These are phyloP conservation scores for Suillus luteus DNA, from an alignment of 768 basidiomycete genomes.

Conservation along the genomic window DNA sequence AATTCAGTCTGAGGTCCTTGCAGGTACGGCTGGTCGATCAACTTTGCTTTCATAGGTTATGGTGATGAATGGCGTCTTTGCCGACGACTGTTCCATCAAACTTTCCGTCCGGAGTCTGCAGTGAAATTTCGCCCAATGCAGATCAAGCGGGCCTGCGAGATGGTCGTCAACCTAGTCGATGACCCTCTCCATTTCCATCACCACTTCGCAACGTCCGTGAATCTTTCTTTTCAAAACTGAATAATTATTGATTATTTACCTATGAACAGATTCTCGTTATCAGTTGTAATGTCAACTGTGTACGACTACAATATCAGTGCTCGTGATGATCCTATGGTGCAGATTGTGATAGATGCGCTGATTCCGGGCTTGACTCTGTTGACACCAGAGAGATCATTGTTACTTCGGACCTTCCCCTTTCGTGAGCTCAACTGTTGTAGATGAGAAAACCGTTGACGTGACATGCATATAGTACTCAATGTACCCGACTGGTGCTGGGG, in stretches of 20 bases:
- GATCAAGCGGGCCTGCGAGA: conserved; percentile 22
- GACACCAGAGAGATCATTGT: conserved; percentile 8
- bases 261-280: conserved; percentile 11
- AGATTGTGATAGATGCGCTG: background rate
- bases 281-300: conserved; percentile 11
- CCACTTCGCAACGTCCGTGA: conserved; percentile 20
- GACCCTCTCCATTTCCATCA: conserved; percentile 31
- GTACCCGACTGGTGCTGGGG: conserved; percentile 19
- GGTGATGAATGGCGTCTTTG: conserved; percentile 27
- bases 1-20: background rate
- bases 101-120: conserved; percentile 37
- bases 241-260: background rate
- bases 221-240: conserved; percentile 6
- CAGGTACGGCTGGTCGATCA: conserved; percentile 8
- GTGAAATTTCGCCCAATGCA: conserved; percentile 26
- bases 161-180: conserved; percentile 30
- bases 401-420: conserved; percentile 8
- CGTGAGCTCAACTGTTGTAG: conserved; percentile 2
- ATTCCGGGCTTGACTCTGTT: background rate
- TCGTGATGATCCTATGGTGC: conserved; percentile 10
- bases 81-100: conserved; percentile 39
- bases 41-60: conserved; percentile 7
- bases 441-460: background rate
- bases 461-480: conserved; percentile 6
- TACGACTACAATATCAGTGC: conserved; percentile 7